Conservation (phyloP, 768 basidiomycete genomes). For the Boletus pseudo-olivaceus region DNA sequence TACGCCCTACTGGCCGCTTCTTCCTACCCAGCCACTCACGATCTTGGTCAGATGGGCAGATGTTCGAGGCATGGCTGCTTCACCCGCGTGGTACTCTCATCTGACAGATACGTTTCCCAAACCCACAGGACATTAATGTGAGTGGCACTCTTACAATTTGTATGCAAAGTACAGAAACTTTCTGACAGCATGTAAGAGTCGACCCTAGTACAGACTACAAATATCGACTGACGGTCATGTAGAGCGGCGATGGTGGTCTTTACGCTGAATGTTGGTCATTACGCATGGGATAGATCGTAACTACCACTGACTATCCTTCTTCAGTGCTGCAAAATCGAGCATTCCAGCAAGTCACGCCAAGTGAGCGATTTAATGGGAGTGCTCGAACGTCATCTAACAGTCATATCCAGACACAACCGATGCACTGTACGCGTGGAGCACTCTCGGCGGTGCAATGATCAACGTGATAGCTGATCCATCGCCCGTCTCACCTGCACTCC, state of each 20-base stretch:
- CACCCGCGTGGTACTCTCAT: neutral
- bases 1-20: constrained; percentile 10
- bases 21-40: too few relatives aligned
- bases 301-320: neutral
- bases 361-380: constrained; percentile 26
- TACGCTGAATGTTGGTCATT: constrained; percentile 51
- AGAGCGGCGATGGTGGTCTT: constrained; percentile 65
- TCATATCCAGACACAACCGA: constrained; percentile 38
- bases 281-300: neutral
- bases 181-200: constrained; percentile 33
- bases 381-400: neutral
- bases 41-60: constrained; percentile 42
- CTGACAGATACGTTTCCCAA: neutral
- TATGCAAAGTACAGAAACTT: neutral
- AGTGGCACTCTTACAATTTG: constrained; percentile 12
- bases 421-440: constrained; percentile 52
- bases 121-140: constrained; percentile 54
- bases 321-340: constrained; percentile 64
- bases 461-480: constrained; percentile 47
- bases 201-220: neutral
- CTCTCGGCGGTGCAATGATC: constrained; percentile 44
- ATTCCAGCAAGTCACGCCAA: constrained; percentile 57
- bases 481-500: constrained; percentile 56
- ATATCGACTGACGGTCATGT: constrained; percentile 12
- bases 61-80: constrained; percentile 49